Evolutionary conservation across 208 protist species (phyloP), one percentile per base, ranked within the genome.

Genomic region (Trypanosoma caninum): DNA sequence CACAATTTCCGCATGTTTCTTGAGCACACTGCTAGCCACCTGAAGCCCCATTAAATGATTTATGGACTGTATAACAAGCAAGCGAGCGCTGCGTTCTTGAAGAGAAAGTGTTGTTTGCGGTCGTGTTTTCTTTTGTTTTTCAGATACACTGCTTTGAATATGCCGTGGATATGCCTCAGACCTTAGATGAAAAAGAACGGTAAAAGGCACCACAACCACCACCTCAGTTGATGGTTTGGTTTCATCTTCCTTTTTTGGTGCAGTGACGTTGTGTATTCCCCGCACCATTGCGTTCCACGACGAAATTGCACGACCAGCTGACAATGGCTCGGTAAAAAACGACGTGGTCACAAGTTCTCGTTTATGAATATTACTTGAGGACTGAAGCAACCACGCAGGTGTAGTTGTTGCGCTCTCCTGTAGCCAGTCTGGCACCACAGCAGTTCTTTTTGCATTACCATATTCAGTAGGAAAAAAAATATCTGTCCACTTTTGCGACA

Each of bases 51-150:
- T 61, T 0, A 84, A 51, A 34, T 86, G 69, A 46, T 78, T 68
- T 7, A 93, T 37, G 0, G 74, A 67, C 52, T 86, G 77, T 20
- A 93, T 54, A 48, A 78, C 55, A 4, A 78, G 52, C 25, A 81
- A 70, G 23, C 82, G 71, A 5, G 79, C 77, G 16, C 65, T 67
- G n/a, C 87, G 87, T 51, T 87, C 82, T 34, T 93, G 87, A 30
- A 89, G 57, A 0, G 81, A 84, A 59, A 20, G 65, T 11, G n/a
- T 37, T 8, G 22, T 14, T 28, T 20, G 55, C 57, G 38, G 54
- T 10, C 13, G 27, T 41, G 37, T 30, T 7, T 28, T 28, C 3
- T 20, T 33, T 28, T 40, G 8, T 20, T 31, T n/a, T 9, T 53
- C 5, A 1, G 48, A 35, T 31, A 16, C 45, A 31, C 45, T 18